These are phyloP conservation scores for Aspergillus quadrilineatus DNA, from an alignment of 2,329 filamentous ascomycete genomes.

Conservation along the genomic window DNA sequence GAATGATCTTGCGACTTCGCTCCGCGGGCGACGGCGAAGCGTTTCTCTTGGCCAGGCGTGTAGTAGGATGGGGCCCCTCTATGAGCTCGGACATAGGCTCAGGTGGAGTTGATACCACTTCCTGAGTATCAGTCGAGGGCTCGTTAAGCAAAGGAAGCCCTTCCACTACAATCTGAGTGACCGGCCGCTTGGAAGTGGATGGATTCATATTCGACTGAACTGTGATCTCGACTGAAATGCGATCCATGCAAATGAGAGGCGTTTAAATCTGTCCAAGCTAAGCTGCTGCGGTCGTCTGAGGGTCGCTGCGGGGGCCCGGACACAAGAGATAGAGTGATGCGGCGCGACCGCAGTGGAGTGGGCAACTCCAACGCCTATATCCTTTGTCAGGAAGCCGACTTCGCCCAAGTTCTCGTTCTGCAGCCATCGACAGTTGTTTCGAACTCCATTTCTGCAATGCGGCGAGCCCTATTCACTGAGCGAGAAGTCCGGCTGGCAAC, in stretches of 20 bases:
- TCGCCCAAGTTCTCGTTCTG: not conserved
- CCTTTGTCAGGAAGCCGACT: not conserved
- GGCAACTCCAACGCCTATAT: not conserved
- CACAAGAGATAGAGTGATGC: not conserved
- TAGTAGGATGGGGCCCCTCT: not conserved
- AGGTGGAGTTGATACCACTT: not conserved
- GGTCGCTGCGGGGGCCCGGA: not conserved
- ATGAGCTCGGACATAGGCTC: not conserved
- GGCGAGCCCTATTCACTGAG: slow-evolving; percentile 17
- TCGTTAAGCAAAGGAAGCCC: not conserved
- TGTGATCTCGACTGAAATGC: not conserved
- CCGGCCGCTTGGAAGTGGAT: not conserved
- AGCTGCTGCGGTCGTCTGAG: not conserved
- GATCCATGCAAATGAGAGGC: not conserved
- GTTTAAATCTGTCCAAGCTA: not conserved
- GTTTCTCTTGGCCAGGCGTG: not conserved
- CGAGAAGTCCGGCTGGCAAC: slow-evolving; percentile 17
- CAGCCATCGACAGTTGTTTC: not conserved
- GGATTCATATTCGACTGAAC: not conserved
- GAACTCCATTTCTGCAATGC: slow-evolving; percentile 2
- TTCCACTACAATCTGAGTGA: not conserved
- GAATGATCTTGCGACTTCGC: not conserved
- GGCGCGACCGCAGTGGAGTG: not conserved
- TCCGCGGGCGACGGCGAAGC: not conserved
- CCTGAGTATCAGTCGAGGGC: not conserved